These are phyloP conservation scores for Colletotrichum cuscutae DNA, from an alignment of 2,329 filamentous ascomycete species.

Conservation along the genomic window DNA sequence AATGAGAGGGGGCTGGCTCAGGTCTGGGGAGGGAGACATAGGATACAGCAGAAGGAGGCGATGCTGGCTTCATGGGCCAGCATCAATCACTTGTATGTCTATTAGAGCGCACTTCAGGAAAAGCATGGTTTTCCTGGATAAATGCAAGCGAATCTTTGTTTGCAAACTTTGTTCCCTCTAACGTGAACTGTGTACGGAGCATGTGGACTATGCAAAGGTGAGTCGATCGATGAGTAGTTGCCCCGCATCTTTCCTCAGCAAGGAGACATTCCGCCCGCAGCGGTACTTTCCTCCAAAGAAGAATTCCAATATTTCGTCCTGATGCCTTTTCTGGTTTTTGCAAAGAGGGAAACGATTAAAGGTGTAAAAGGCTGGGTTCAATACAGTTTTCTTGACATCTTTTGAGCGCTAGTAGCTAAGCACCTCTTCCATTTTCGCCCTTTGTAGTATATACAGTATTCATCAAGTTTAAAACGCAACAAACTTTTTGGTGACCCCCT, in stretches of 20 bases:
- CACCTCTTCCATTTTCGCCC: background rate
- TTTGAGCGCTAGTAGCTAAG: background rate
- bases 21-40: background rate
- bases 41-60: slow-evolving; percentile 10
- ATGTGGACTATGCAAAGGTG: background rate
- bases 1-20: background rate
- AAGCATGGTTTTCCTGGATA: slow-evolving; percentile 24
- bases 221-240: too few species aligned
- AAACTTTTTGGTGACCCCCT: slow-evolving; percentile 23
- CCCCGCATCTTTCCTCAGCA: too few species aligned
- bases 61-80: slow-evolving; percentile 12
- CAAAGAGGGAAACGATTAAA: too few species aligned
- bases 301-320: too few species aligned
- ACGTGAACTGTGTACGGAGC: background rate
- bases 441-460: background rate
- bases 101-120: slow-evolving; percentile 33
- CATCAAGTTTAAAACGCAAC: slow-evolving; percentile 2
- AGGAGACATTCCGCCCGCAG: too few species aligned
- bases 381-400: background rate
- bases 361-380: too few species aligned
- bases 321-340: too few species aligned
- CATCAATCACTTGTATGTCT: slow-evolving; percentile 29
- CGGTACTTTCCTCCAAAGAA: too few species aligned
- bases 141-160: slow-evolving; percentile 30
- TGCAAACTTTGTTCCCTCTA: background rate